Conservation (phyloP, 768 basidiomycete genomes). For the Brasilioporus rufonigricans region DNA sequence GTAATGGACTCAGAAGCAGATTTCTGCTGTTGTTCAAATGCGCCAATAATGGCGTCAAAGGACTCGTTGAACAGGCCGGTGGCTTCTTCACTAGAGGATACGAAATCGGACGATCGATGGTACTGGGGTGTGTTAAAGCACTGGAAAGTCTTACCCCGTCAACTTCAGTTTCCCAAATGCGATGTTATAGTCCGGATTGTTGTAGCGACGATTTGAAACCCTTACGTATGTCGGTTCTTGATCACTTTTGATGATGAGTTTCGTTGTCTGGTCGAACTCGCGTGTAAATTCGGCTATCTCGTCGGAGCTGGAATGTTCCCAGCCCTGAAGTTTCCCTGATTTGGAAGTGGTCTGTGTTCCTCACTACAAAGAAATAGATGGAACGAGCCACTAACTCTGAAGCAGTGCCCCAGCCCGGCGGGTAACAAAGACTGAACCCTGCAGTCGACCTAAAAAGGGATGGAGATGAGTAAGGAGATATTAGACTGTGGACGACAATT, state of each 20-base stretch:
- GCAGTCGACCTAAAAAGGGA: too few species aligned
- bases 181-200: not conserved
- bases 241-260: too few species aligned
- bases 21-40: too few species aligned
- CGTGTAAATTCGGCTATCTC: conserved; percentile 2
- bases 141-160: conserved; percentile 9
- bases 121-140: too few species aligned
- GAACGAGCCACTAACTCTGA: not conserved
- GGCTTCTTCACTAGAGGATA: conserved; percentile 7
- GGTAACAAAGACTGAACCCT: too few species aligned
- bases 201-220: conserved; percentile 3
- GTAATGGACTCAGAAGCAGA: conserved; percentile 1
- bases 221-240: conserved; percentile 7
- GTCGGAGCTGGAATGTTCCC: not conserved
- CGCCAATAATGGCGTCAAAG: too few species aligned
- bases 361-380: not conserved
- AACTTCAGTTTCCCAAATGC: conserved; percentile 5
- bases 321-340: conserved; percentile 1
- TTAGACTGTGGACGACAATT: too few species aligned
- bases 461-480: not conserved
- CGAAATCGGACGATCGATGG: not conserved
- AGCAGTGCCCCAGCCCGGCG: not conserved
- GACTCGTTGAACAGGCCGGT: conserved; percentile 11
- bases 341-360: not conserved
- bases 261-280: too few species aligned